Conservation (phyloP, 495 filamentous ascomycete species). For the Aspergillus incahuasiensis region DNA sequence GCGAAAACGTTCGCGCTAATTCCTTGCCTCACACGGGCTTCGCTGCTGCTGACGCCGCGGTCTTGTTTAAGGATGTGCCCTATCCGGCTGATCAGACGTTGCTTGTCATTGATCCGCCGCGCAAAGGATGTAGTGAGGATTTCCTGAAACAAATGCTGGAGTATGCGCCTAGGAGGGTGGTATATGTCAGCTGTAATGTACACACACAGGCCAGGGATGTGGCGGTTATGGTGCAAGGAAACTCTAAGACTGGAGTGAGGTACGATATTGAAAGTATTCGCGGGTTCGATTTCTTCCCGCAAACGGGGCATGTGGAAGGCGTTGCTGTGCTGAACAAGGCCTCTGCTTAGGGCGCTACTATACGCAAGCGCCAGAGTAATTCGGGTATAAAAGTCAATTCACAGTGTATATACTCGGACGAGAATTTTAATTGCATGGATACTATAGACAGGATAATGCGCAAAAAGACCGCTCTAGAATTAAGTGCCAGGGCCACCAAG, state of each 20-base stretch:
- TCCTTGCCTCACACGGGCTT: constrained; percentile 68
- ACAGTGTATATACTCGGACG: not conserved
- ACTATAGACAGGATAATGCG: constrained; percentile 24
- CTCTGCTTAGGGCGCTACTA: not conserved
- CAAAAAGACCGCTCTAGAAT: constrained; percentile 11
- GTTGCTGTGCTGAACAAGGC: constrained; percentile 68
- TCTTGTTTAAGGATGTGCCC: constrained; percentile 67
- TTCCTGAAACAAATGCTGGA: constrained; percentile 76
- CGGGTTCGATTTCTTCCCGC: constrained; percentile 97
- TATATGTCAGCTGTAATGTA: constrained; percentile 97
- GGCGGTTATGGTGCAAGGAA: constrained; percentile 70
- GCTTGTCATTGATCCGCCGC: constrained; percentile 87
- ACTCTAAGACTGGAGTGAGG: constrained; percentile 44
- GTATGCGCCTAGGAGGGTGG: constrained; percentile 70
- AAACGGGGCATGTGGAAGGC: constrained; percentile 94
- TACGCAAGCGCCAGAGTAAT: not conserved
- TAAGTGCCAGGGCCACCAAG: constrained; percentile 81
- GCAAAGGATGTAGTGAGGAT: constrained; percentile 85
- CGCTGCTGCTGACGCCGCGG: constrained; percentile 75
- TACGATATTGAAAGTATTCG: constrained; percentile 90
- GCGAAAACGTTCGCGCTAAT: constrained; percentile 73
- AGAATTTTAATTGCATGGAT: constrained; percentile 10
- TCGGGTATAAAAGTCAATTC: not conserved
- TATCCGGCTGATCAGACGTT: constrained; percentile 76
- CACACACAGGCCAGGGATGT: constrained; percentile 96